Base-by-base conservation (phyloP, 768 basidiomycete species). In the Boletus subcaerulescens region DNA sequence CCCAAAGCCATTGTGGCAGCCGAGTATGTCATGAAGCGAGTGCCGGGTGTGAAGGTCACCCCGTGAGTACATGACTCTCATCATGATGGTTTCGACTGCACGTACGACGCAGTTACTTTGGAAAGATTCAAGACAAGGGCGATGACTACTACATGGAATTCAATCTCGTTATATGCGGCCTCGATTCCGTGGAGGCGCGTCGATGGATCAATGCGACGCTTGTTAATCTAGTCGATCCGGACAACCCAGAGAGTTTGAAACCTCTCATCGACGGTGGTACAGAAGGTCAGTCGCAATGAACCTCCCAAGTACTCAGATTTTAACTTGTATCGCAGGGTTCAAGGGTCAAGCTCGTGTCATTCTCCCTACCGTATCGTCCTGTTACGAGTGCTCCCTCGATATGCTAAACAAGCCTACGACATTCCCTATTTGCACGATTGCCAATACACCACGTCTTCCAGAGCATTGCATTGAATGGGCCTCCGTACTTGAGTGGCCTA, bases 391-490 rank as follows among this genome's bases (percentile, higher is more conserved):
- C 69, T 92, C 92, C 3, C 86, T 99, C 45, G 94, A 98, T 68
- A 98, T 98, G 91, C 82, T 98, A 49, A 98, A 97, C 73, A 98
- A 98, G 59, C 95, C 88, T 1, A 97, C 94, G 39, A 89, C 88
- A 13, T 99, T 95, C 70, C 97, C 97, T 3, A 98, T 99, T 52
- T 99, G 97, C 68, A 99, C 97, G 7, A 98, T 99, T 61, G 96
- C 97, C 54, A 98, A 98, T 68, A 99, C 97, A 0, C 97, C 97
- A 26, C 90, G 97, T 53, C 79, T 98, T 22, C 97, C 97, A 2
- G 97, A 99, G 65, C 97, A 99, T 65, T 98, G 97, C 67, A 98
- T 99, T 64, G 97, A 98, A 73, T 99, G 97, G 97, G 97, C 97
- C 0, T 95, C 92, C 39, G 97, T 98, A 12, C 78, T 99, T 20